Base-by-base conservation (phyloP, 2,329 filamentous ascomycete genomes). In the Phialophora verrucosa region DNA sequence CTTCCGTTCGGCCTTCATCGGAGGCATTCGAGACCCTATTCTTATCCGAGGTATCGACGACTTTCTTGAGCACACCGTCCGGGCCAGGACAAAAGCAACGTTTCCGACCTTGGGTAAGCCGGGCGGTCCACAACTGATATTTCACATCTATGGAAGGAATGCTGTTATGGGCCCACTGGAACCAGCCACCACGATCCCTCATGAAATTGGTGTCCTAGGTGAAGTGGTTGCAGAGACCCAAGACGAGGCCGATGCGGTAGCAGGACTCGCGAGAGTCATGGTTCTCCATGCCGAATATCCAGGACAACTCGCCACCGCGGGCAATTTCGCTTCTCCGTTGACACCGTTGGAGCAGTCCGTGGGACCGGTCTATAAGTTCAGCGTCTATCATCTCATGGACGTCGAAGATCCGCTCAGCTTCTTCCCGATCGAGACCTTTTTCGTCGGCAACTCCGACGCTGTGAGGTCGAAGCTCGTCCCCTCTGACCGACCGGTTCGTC, bases 271-370 rank as follows among this genome's bases (percentile, higher is more conserved):
- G 0, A 10, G 50, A 53, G 50, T 53, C 12, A 14, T 14, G 14
- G n/a, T n/a, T 25, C 25, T 14, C 50, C 50, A 53, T 29, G 44
- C 17, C 17, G 17, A 49, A 0, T 86, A 86, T 62, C 74, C 76
- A 0, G 78, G 80, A 0, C 83, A 86, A 69, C 81, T 82, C 25
- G 83, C 83, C 0, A 86, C 83, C 0, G 77, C 79, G 0, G 84
- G 84, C 0, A 85, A 85, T 65, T 80, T 86, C 51, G 64, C 64
- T 8, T 66, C 49, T 17, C 79, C 78, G 1, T 77, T 80, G 17
- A 78, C 78, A 31, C 77, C 78, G 35, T 70, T 73, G 31, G 75
- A 77, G 25, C 77, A 78, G 29, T 71, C 77, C 14, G 69, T 78
- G 44, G 80, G 83, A 0, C 77, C 78, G 11, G 2, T 81, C 77